Base-by-base conservation (phyloP, 495 filamentous ascomycete species). In the Xylaria acuta region DNA sequence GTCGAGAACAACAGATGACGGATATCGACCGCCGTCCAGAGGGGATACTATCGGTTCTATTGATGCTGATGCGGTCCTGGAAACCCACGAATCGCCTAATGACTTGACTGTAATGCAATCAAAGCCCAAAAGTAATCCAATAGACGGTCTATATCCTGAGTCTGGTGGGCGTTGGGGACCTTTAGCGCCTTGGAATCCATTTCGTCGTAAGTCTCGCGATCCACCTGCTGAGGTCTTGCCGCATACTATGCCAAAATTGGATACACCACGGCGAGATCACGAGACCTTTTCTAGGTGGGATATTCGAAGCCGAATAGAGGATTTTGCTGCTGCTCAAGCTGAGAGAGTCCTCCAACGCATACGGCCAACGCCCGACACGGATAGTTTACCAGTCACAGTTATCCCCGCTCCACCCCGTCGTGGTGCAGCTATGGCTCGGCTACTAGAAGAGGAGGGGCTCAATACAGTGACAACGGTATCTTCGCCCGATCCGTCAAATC, bases 391-490 rank as follows among this genome's bases (percentile, higher is more conserved):
- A 7, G 81, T 86, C n/a, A 84, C 79, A 38, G 81, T 87, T 5
- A 86, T 87, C 27, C 84, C 84, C 7, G 85, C 85, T 0, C 85
- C 84, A 47, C 80, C 83, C 16, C 79, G 85, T 0, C 77, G 82
- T 27, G 85, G 85, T 2, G 83, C 83, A 0, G 84, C 82, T 9
- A 75, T 86, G 7, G 83, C 82, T 30, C 81, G 81, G 71, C 67
- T 86, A 32, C 64, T 82, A 27, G 83, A 84, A 69, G 84, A 84
- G 36, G 81, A 84, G 60, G 80, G 81, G 69, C 9, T 64, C 32
- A 8, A 41, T 25, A 7, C n/a, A 25, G 62, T 25, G 12, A 20
- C n/a, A 43, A 36, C 36, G 18, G 6, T 38, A 16, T 14, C 59
- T 56, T 18, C 63, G 12, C 20, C 63, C 25, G 27, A 32, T 41